These are phyloP conservation scores for Patellaria atrata DNA, from an alignment of 495 filamentous ascomycete species.

Conservation along the genomic window DNA sequence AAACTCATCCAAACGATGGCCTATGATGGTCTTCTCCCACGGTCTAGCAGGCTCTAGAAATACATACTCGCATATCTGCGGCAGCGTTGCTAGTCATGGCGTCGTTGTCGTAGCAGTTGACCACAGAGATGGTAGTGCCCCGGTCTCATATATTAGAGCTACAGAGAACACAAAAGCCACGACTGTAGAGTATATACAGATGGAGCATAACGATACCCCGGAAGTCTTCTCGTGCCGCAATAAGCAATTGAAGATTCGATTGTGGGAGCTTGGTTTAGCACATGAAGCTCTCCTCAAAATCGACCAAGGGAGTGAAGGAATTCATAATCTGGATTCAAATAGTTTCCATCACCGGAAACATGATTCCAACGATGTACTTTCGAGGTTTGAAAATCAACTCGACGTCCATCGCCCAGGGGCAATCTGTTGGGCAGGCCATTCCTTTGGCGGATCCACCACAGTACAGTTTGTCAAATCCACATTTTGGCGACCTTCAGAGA, in stretches of 20 bases:
- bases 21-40: constrained; percentile 68
- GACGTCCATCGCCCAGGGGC: constrained; percentile 53
- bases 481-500: constrained; percentile 35
- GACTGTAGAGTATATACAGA: constrained; percentile 31
- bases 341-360: constrained; percentile 29
- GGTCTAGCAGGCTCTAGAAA: constrained; percentile 62
- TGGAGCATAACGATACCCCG: constrained; percentile 39
- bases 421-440: constrained; percentile 60
- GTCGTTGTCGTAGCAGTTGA: constrained; percentile 62
- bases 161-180: constrained; percentile 16
- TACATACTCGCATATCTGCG: constrained; percentile 57
- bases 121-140: constrained; percentile 59
- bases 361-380: constrained; percentile 28
- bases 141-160: constrained; percentile 43
- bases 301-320: constrained; percentile 35
- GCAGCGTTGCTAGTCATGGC: constrained; percentile 59
- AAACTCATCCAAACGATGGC: constrained; percentile 44
- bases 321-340: constrained; percentile 26
- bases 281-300: constrained; percentile 48
- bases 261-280: constrained; percentile 55
- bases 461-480: constrained; percentile 60
- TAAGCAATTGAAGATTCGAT: constrained; percentile 50
- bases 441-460: constrained; percentile 56
- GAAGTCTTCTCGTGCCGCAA: constrained; percentile 46
- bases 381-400: constrained; percentile 37